Conservation (phyloP, 495 filamentous ascomycete species). For the Lentithecium fluviatile region DNA sequence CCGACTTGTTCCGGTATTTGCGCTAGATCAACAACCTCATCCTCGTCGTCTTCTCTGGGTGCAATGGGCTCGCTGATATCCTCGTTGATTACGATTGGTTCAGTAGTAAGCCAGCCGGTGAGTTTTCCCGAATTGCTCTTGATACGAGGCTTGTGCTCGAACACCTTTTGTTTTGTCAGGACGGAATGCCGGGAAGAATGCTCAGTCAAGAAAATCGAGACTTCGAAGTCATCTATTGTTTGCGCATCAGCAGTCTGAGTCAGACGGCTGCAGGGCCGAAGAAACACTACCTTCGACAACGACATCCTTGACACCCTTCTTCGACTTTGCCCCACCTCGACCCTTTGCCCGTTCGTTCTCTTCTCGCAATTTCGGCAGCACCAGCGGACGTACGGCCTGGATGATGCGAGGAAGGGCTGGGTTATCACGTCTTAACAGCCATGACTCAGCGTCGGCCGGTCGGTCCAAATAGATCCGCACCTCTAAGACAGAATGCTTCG, state of each 20-base stretch:
- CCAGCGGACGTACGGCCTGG: constrained; percentile 74
- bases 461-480: constrained; percentile 93
- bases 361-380: constrained; percentile 86
- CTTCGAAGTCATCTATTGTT: constrained; percentile 85
- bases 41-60: constrained; percentile 46
- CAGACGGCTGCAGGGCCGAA: constrained; percentile 6
- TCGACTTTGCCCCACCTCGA: constrained; percentile 57
- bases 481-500: constrained; percentile 88
- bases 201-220: constrained; percentile 88
- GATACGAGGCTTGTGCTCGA: constrained; percentile 56
- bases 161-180: constrained; percentile 75
- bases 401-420: constrained; percentile 79
- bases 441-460: constrained; percentile 71
- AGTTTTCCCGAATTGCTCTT: constrained; percentile 60
- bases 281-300: constrained; percentile 67
- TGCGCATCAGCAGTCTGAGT: constrained; percentile 27
- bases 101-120: constrained; percentile 53
- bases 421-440: constrained; percentile 74
- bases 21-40: constrained; percentile 32
- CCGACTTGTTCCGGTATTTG: constrained; percentile 38
- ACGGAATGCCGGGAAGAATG: constrained; percentile 83
- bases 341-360: constrained; percentile 69
- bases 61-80: constrained; percentile 45
- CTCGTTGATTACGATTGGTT: constrained; percentile 36
- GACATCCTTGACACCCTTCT: constrained; percentile 83